Base-by-base conservation (phyloP, 2,329 filamentous ascomycete genomes). In the Pseudopithomyces maydicus region DNA sequence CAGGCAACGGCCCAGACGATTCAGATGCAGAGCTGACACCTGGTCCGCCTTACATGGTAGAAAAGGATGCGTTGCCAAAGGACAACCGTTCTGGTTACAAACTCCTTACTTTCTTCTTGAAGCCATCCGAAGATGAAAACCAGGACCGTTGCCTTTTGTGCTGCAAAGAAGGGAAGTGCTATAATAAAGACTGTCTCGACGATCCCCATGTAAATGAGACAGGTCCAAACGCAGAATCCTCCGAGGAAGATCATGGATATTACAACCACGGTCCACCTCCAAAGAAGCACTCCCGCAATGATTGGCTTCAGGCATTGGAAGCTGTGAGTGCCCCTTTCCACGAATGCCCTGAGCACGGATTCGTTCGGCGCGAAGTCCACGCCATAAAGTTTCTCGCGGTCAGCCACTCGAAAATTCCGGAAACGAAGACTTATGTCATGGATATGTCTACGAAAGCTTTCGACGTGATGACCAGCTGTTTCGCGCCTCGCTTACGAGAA, bases 91-190 rank as follows among this genome's bases (percentile, higher is more conserved):
- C 15, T 14, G 36, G 12, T 11, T 23, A 15, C 5, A 8, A 26
- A 8, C 35, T 46, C 20, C 23, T 38, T n/a, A 17, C 36, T 6
- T 50, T 50, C 15, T 29, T 55, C 22, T n/a, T 54, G 29, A 6
- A 55, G 39, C 53, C 53, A 1, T 45, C 26, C 3, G 26, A 23
- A 5, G 10, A 19, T 0, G 12, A 29, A 1, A 20, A 14, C 22
- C 17, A 41, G 12, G 47, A 52, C 20, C 41, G 47, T 8, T 56
- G 54, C 32, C 1, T n/a, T 7, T 7, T 23, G 20, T 54, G 52
- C n/a, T 54, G 52, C 38, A 10, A 39, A 11, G n/a, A 43, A 17
- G 44, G 44, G 15, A 10, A 41, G 3, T 54, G 52, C 44, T 54
- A 48, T 12, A 44, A 48, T 23, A 12, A 52, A 39, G 41, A 23